Evolutionary conservation across 768 basidiomycete genomes (phyloP), one percentile per base, ranked within the genome.

Genomic region (Vararia minispora): DNA sequence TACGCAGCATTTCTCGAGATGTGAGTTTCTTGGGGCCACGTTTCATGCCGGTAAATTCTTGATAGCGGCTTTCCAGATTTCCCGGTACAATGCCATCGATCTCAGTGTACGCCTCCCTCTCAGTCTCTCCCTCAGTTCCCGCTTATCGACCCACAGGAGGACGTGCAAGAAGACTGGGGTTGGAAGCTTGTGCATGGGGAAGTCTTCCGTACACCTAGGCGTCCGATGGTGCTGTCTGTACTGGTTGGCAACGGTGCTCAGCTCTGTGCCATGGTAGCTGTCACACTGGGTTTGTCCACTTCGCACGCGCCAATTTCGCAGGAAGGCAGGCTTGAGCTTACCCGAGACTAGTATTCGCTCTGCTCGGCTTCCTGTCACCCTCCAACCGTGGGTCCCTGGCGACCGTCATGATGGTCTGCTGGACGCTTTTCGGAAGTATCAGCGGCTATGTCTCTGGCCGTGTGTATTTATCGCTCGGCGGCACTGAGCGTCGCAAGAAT

Each of bases 171-270:
- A 62, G 94, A 98, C 50, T 94, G 82, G 74, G 94, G 94, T 2
- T 98, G 94, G 94, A 98, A 98, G 54, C 73, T 98, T 13, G 79
- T 98, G 17, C 90, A 95, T 49, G 91, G 90, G 16, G 94, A 98
- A 59, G 87, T 98, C 13, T 98, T 97, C 68, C 75, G 94, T 16
- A 65, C 79, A 1, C 94, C 94, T 1, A 61, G 62, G 31, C 70
- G 79, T 37, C 76, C 89, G 0, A 74, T 91, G 69, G 46, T 81
- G 6, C 63, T 98, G 6, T 79, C 89, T 3, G 72, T 90, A 26
- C 71, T 91, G 60, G 78, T 84, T n/a, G 94, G 94, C 9, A 97
- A 90, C 52, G 90, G 90, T 6, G 64, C 77, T 21, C 91, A 95
- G 54, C 61, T 92, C 5, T 77, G 75, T 45, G 73, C 81, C 9